phyloP scores from a whole-genome alignment of 805 yeast species.

The Starmerella apis region DNA sequence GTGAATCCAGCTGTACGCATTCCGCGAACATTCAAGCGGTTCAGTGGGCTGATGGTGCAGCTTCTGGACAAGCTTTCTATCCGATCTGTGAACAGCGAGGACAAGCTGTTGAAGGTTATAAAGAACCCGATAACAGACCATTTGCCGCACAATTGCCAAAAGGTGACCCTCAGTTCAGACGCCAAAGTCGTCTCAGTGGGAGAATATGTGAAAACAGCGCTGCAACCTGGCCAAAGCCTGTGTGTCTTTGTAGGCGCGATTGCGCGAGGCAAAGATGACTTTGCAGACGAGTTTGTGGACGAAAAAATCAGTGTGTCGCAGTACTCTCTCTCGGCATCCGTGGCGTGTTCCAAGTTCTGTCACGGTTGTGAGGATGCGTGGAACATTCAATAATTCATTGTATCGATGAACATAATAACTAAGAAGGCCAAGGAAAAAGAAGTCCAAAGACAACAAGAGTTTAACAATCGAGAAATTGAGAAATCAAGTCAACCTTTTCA shows the following conservation, averaged over 20 bases:
- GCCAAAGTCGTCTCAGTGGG: conserved; percentile 81
- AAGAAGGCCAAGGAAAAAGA: not conserved
- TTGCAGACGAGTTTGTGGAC: conserved; percentile 94
- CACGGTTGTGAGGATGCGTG: conserved; percentile 99
- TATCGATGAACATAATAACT: no score
- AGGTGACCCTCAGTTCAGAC: conserved; percentile 83
- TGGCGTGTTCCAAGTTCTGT: conserved; percentile 95
- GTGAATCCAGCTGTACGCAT: conserved; percentile 94
- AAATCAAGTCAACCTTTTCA: no score
- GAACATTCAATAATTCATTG: conserved; percentile 52
- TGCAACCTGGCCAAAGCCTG: conserved; percentile 82
- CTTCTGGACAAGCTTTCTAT: conserved; percentile 83
- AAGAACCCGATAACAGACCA: conserved; percentile 97
- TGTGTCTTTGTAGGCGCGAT: conserved; percentile 98
- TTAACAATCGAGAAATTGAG: not conserved
- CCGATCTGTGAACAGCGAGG: conserved; percentile 90
- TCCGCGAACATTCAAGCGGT: conserved; percentile 96
- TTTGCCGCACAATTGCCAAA: conserved; percentile 89
- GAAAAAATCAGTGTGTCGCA: conserved; percentile 93
- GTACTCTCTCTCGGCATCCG: conserved; percentile 92
- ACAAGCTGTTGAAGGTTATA: conserved; percentile 82
- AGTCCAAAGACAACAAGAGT: not conserved
- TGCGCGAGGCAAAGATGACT: conserved; percentile 96
- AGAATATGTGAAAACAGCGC: conserved; percentile 59
- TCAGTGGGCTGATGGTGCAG: conserved; percentile 96